Evolutionary conservation across 176 grass and related monocot species (phyloP), one percentile per base, ranked within the genome.

Genomic region (Areca catechu): DNA sequence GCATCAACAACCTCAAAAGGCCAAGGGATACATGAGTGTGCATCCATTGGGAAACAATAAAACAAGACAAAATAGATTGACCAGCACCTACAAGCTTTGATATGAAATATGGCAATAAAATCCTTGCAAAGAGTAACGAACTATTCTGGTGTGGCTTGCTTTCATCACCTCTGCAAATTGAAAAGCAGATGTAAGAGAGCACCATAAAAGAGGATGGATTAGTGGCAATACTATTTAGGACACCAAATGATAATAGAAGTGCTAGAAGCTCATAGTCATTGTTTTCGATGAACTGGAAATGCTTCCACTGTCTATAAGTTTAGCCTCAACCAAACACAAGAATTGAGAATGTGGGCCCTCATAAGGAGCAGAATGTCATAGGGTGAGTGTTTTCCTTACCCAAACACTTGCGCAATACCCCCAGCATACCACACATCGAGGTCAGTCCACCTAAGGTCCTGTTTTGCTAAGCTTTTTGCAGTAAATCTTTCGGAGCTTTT

Each of bases 51-150:
- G n/a, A n/a, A n/a, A n/a, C n/a, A n/a, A n/a, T n/a, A n/a, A 85
- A n/a, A 72, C 56, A 48, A 9, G 86, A 83, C 53, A 97, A 66
- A 21, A 97, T 66, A 74, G 76, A 97, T n/a, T n/a, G n/a, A n/a
- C n/a, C n/a, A n/a, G n/a, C n/a, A n/a, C n/a, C n/a, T n/a, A n/a
- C n/a, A n/a, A n/a, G n/a, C n/a, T n/a, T n/a, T n/a, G n/a, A n/a
- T n/a, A n/a, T n/a, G n/a, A n/a, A 85, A 75, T 58, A 88, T 4
- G 92, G 86, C 43, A 97, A 72, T 19, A 97, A 24, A 54, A 91
- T 50, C 59, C 53, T 73, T 20, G n/a, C 57, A 24, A 91, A 91
- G 9, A 85, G 66, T 24, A 75, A 62, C 28, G 70, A 76, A 5
- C 21, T 20, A 15, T 77, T 61, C 30, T 43, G 52, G 21, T 69